Evolutionary conservation across 2,329 filamentous ascomycete genomes (phyloP), one percentile per base, ranked within the genome.

Genomic region (Arthrobotrys entomopaga): DNA sequence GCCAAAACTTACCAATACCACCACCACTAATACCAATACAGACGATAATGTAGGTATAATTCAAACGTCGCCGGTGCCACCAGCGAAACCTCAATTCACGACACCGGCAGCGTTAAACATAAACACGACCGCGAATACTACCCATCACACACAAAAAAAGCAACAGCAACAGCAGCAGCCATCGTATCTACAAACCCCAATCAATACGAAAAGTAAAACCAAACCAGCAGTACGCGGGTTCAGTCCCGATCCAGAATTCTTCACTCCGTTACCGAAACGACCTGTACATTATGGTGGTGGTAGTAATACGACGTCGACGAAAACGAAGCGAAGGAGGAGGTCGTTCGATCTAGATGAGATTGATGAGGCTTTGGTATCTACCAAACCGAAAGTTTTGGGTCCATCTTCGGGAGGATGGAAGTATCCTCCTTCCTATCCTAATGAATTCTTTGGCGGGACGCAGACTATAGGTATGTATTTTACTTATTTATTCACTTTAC

Each of bases 301-400:
- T 15, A 15, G 1, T 22, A 22, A 3, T 5, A 52, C 42, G 1
- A 43, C 26, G 2, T 49, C 50, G 42, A 7, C 6, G 6, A 58
- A 59, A 50, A 60, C 29, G 48, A 72, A 72, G 34, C 42, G 67
- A 26, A 53, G 60, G 29, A 58, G 59, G 26, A 48, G 66, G 42
- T 74, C 70, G 43, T 74, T 74, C 38, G 63, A 74, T 34, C n/a
- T 74, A 7, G 70, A 67, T 59, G 70, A 74, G 63, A 74, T 74
- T 22, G 70, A 74, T 59, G 70, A 74, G 38, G 63, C 56, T 5
- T 64, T 74, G 57, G 10, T 67, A 22, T 65, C 69, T 2, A 56
- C 50, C 22, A 66, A 54, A 20, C 63, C 63, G 3, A 74, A 61
- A 57, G 70, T 74, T 11, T 29, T 74, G 50, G 70, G 70, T 15